Percentiles rank a stretch among this genome's conserved stretches.
Conservation (phyloP, 768 basidiomycete species). For the Phylloporus sp. region DNA sequence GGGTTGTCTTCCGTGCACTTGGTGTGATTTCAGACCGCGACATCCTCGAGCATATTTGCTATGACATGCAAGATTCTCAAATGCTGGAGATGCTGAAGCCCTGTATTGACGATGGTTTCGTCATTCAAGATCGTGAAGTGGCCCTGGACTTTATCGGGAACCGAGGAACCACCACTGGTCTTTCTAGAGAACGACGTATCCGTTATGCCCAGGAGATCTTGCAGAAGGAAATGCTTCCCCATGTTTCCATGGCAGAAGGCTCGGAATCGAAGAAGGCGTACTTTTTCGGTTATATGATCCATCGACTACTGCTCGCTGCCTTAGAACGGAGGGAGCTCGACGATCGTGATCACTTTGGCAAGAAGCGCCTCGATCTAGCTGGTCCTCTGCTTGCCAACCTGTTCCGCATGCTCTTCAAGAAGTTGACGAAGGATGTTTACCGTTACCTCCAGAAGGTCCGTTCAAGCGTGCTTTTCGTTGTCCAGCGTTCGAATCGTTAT, state of each 20-base stretch:
- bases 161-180: conserved; percentile 90
- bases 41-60: conserved; percentile 97
- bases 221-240: conserved; percentile 98
- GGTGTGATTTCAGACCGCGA: conserved; percentile 97
- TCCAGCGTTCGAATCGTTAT: conserved; percentile 1
- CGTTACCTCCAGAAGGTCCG: conserved; percentile 92
- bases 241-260: conserved; percentile 93
- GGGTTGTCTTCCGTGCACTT: conserved; percentile 97
- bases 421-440: conserved; percentile 95
- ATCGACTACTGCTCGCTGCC: conserved; percentile 88
- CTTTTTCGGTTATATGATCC: conserved; percentile 99
- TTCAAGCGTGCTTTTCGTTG: not conserved
- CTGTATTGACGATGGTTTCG: conserved; percentile 97
- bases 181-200: conserved; percentile 87
- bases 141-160: conserved; percentile 98
- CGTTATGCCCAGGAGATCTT: conserved; percentile 96
- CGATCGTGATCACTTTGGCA: conserved; percentile 99
- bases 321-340: conserved; percentile 93
- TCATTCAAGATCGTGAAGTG: conserved; percentile 95
- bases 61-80: conserved; percentile 92
- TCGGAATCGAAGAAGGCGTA: conserved; percentile 98
- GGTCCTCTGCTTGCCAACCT: conserved; percentile 94
- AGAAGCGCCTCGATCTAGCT: conserved; percentile 94
- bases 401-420: conserved; percentile 96
- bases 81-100: conserved; percentile 98